A percentile compares a stretch with the other conserved stretches of the same genome.
Conservation (phyloP, 2,329 filamentous ascomycete species). For the Ceratocystiopsis sp. region DNA sequence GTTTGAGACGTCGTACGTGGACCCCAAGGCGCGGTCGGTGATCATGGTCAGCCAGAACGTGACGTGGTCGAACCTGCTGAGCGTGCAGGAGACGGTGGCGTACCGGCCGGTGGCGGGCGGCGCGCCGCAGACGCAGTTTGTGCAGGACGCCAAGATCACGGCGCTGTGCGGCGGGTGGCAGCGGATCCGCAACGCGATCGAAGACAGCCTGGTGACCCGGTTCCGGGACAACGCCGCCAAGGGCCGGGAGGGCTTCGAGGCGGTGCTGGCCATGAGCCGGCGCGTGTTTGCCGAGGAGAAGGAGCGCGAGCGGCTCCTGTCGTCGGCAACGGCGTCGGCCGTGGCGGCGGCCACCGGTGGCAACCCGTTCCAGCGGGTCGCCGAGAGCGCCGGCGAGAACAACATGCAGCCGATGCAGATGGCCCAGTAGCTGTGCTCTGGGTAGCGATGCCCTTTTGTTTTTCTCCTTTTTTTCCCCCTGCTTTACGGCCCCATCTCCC, state of each 20-base stretch:
- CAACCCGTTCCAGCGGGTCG: constrained; percentile 6
- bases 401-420: constrained; percentile 1
- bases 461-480: not conserved
- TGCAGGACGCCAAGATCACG: constrained; percentile 82
- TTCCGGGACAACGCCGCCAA: constrained; percentile 86
- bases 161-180: constrained; percentile 94
- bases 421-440: not conserved
- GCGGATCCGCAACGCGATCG: constrained; percentile 88
- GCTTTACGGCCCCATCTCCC: not conserved
- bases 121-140: constrained; percentile 55
- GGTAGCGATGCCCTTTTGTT: no score
- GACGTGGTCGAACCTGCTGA: constrained; percentile 80
- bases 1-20: constrained; percentile 91
- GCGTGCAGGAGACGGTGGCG: constrained; percentile 80
- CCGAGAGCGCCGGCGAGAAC: not conserved
- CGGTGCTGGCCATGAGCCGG: constrained; percentile 82
- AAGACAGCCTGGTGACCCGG: constrained; percentile 70
- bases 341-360: constrained; percentile 6
- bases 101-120: constrained; percentile 45
- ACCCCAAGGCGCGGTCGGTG: constrained; percentile 65
- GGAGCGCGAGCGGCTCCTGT: constrained; percentile 32
- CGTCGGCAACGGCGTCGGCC: constrained; percentile 8
- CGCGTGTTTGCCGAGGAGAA: constrained; percentile 83
- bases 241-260: constrained; percentile 88
- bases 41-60: constrained; percentile 96